These are phyloP conservation scores for Cenchrus fungigraminus DNA, from an alignment of 176 grass and related monocot species.

Conservation along the genomic window DNA sequence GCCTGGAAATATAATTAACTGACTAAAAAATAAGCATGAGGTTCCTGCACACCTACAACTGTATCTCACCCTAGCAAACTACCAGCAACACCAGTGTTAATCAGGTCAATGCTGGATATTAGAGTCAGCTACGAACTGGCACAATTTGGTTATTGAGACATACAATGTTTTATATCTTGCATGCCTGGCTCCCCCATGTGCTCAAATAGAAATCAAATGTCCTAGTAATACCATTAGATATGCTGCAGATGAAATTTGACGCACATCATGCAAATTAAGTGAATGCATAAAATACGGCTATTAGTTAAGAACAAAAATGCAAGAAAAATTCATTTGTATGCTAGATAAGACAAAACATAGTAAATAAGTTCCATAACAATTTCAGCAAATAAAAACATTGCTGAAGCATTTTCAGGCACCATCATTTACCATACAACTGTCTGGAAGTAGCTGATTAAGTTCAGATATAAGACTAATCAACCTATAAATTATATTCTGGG, in stretches of 20 bases:
- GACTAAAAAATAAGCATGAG: background rate
- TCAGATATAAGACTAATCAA: constrained; percentile 8
- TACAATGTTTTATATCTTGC: background rate
- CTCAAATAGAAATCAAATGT: background rate
- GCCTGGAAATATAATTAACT: background rate
- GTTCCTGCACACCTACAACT: background rate
- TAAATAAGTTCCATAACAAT: background rate
- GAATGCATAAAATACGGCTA: background rate
- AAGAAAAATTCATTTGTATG: background rate
- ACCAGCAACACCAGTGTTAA: background rate
- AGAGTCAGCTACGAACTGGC: background rate
- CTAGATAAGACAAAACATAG: background rate
- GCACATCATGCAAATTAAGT: background rate
- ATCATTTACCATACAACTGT: background rate
- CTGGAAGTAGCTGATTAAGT: background rate
- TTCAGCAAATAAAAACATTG: constrained; percentile 16
- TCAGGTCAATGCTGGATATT: background rate
- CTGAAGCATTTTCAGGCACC: background rate
- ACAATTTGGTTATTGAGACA: too few relatives aligned
- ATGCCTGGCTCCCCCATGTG: background rate
- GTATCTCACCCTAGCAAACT: background rate
- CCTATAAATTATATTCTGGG: constrained; percentile 8
- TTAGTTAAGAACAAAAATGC: background rate
- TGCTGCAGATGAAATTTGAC: background rate
- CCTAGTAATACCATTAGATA: background rate